Evolutionary conservation across 768 basidiomycete species (phyloP).

Genomic region (Lanmaoa rubissima): DNA sequence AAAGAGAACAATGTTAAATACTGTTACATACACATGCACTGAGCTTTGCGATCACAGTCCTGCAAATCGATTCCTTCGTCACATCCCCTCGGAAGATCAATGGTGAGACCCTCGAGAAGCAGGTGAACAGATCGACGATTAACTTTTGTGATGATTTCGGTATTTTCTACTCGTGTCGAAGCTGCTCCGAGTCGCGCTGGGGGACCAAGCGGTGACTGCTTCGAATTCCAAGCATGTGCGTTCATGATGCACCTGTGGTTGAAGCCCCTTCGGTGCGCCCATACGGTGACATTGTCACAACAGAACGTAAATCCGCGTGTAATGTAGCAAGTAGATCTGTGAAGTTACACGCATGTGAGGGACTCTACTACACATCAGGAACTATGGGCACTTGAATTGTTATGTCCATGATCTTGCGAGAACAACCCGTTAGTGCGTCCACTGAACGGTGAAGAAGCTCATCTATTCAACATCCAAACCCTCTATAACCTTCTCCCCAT

Average conservation of each 20-base stretch:
- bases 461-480: slow-evolving; percentile 34
- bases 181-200: too few relatives aligned
- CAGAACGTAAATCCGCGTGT: background rate
- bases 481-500: slow-evolving; percentile 70
- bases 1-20: background rate
- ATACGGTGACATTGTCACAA: background rate
- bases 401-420: background rate
- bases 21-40: background rate
- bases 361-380: background rate
- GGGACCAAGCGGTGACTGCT: too few relatives aligned
- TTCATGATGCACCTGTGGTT: background rate
- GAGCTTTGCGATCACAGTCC: background rate
- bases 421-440: background rate
- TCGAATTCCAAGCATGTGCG: background rate
- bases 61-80: too few relatives aligned
- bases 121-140: background rate
- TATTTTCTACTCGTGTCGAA: background rate
- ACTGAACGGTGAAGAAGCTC: background rate
- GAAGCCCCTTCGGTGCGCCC: background rate
- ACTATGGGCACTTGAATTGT: background rate
- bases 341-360: background rate
- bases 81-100: background rate
- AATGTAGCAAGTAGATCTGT: background rate
- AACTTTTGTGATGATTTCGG: background rate
- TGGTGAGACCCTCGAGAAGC: background rate